Evolutionary conservation across 495 filamentous ascomycete species (phyloP).

Genomic region (Aspergillus mulundensis): DNA sequence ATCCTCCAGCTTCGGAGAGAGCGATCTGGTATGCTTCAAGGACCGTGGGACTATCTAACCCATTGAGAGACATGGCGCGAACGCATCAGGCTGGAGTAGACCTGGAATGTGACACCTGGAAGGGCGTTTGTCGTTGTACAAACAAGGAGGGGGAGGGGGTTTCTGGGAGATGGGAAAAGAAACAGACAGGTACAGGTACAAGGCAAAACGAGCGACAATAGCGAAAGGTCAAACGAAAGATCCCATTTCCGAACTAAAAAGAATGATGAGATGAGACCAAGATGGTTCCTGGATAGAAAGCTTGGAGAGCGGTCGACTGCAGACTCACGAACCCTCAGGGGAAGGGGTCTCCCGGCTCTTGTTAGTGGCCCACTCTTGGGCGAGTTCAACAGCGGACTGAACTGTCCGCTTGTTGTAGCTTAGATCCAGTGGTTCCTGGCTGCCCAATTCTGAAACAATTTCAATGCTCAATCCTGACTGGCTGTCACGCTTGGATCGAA

Average conservation of each 20-base stretch:
- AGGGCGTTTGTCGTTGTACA: slow-evolving; percentile 1
- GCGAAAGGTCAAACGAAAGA: slow-evolving; percentile 2
- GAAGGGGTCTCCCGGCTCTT: slow-evolving; percentile 8
- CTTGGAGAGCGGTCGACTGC: neutral
- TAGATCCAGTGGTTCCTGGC: slow-evolving; percentile 5
- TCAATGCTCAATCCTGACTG: neutral
- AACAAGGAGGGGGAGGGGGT: slow-evolving; percentile 17
- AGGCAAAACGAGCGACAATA: slow-evolving; percentile 3
- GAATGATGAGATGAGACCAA: neutral
- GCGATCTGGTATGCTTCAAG: slow-evolving; percentile 81
- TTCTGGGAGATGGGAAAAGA: neutral
- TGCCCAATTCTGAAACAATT: slow-evolving; percentile 1
- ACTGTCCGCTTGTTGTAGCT: neutral
- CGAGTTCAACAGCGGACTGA: neutral
- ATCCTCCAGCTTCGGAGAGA: slow-evolving; percentile 83
- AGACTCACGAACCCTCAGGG: slow-evolving; percentile 10
- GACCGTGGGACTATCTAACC: slow-evolving; percentile 77
- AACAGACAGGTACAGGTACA: slow-evolving; percentile 3
- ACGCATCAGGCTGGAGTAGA: slow-evolving; percentile 31
- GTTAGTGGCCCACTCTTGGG: slow-evolving; percentile 17
- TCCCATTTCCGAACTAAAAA: neutral
- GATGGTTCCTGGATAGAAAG: neutral
- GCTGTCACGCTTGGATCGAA: neutral
- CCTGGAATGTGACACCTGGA: slow-evolving; percentile 3
- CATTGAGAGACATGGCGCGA: slow-evolving; percentile 90